phyloP scores from a whole-genome alignment of 2,329 filamentous ascomycete species.

The Pestalotiopsis sp. region DNA sequence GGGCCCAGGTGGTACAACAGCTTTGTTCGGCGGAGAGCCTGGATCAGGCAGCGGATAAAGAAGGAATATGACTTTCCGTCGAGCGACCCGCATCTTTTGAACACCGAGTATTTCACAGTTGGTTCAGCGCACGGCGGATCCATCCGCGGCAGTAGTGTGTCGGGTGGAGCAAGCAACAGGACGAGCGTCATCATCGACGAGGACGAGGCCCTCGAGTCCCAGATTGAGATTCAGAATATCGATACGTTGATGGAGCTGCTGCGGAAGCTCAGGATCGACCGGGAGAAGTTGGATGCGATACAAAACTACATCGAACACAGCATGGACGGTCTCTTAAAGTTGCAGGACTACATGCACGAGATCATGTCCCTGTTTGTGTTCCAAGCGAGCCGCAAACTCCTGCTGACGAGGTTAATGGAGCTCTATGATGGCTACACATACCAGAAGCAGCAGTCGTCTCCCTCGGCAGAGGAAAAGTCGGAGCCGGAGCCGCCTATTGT shows the following conservation, averaged over 20 bases:
- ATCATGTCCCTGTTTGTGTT: slow-evolving; percentile 89
- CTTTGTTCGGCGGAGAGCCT: slow-evolving; percentile 86
- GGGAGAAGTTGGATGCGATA: slow-evolving; percentile 85
- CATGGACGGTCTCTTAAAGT: slow-evolving; percentile 71
- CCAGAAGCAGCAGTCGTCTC: slow-evolving; percentile 17
- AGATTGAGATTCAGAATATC: slow-evolving; percentile 61
- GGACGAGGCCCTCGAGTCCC: slow-evolving; percentile 45
- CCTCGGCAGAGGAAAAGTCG: slow-evolving; percentile 28
- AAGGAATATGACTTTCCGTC: slow-evolving; percentile 46
- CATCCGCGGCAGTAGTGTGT: slow-evolving; percentile 37
- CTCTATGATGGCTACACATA: slow-evolving; percentile 50
- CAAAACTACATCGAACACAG: slow-evolving; percentile 79
- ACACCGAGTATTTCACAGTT: slow-evolving; percentile 78
- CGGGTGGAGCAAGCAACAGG: slow-evolving; percentile 26
- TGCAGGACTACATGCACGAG: slow-evolving; percentile 76
- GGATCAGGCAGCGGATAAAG: slow-evolving; percentile 80
- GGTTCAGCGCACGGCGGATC: slow-evolving; percentile 45
- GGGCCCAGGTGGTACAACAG: slow-evolving; percentile 90
- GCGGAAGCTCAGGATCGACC: slow-evolving; percentile 73
- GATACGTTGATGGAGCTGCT: slow-evolving; percentile 69
- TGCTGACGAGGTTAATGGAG: slow-evolving; percentile 70
- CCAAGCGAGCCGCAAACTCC: slow-evolving; percentile 77
- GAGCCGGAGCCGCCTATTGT: not conserved
- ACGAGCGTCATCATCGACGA: slow-evolving; percentile 26
- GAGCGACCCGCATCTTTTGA: slow-evolving; percentile 65